These are phyloP conservation scores for Exophiala sp. DNA, from an alignment of 2,329 filamentous ascomycete genomes.

Conservation along the genomic window DNA sequence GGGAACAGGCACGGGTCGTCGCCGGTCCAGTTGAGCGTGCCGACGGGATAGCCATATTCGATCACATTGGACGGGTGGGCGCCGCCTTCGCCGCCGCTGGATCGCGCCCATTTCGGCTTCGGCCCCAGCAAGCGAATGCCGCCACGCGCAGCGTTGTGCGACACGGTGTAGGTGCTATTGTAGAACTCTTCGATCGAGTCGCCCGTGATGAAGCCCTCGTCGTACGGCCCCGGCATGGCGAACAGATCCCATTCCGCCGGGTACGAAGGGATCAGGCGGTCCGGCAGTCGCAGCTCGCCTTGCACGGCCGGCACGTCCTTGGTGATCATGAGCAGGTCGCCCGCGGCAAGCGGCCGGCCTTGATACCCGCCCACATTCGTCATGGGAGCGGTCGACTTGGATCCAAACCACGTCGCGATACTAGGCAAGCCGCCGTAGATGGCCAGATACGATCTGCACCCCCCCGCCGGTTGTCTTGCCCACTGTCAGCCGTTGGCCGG, in stretches of 20 bases:
- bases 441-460: constrained; percentile 55
- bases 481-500: constrained; percentile 50
- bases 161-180: constrained; percentile 53
- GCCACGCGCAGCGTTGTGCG: constrained; percentile 55
- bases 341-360: constrained; percentile 50
- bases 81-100: constrained; percentile 58
- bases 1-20: constrained; percentile 57
- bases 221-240: constrained; percentile 53
- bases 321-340: constrained; percentile 47
- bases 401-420: constrained; percentile 54
- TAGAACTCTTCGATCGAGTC: constrained; percentile 55
- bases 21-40: constrained; percentile 56
- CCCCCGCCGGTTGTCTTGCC: constrained; percentile 49
- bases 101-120: constrained; percentile 53
- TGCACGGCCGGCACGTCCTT: constrained; percentile 35
- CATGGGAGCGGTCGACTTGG: constrained; percentile 54
- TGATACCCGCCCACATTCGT: constrained; percentile 56
- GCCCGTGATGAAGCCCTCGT: constrained; percentile 47
- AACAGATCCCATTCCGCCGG: constrained; percentile 48
- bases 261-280: constrained; percentile 46
- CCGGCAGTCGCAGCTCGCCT: constrained; percentile 39
- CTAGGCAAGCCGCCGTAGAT: constrained; percentile 51
- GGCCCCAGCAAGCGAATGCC: constrained; percentile 57
- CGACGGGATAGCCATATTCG: constrained; percentile 56
- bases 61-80: constrained; percentile 56